Percentiles rank a stretch among this genome's conserved stretches.
Conservation (phyloP, 495 filamentous ascomycete genomes). For the Glonium stellatum region DNA sequence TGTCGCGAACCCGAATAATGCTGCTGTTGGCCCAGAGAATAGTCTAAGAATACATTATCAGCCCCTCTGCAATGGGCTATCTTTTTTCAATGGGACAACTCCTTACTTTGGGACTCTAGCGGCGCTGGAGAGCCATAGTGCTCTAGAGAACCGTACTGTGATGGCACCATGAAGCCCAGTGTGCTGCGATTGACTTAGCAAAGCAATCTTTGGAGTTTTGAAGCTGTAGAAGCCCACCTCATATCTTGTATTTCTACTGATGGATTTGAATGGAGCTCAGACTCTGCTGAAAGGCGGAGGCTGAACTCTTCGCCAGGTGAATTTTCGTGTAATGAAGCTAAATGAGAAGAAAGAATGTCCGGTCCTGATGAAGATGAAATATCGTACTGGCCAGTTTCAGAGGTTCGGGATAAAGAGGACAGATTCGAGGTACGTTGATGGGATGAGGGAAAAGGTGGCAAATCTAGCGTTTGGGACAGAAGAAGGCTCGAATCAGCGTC, state of each 20-base stretch:
- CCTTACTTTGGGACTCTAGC: constrained; percentile 18
- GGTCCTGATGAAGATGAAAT: neutral
- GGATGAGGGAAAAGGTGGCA: constrained; percentile 17
- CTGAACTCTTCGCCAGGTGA: constrained; percentile 10
- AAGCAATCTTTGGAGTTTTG: neutral
- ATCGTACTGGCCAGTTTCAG: neutral
- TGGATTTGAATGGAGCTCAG: constrained; percentile 13
- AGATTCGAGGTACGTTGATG: constrained; percentile 7
- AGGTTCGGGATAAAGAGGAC: neutral
- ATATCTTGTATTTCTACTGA: constrained; percentile 27
- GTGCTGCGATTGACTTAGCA: constrained; percentile 14
- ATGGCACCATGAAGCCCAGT: constrained; percentile 25
- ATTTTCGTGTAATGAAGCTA: constrained; percentile 15
- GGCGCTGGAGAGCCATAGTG: constrained; percentile 20
- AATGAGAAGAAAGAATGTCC: constrained; percentile 13
- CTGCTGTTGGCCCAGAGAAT: constrained; percentile 14
- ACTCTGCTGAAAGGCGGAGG: constrained; percentile 18
- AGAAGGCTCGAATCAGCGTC: constrained; percentile 9
- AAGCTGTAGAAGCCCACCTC: constrained; percentile 12
- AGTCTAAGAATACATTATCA: constrained; percentile 11
- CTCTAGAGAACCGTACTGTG: constrained; percentile 23
- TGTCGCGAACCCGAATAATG: constrained; percentile 13
- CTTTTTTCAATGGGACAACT: neutral
- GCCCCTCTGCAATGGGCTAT: neutral
- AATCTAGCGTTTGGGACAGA: constrained; percentile 20